Percentiles rank a stretch among this genome's conserved stretches.
phyloP scores from a whole-genome alignment of 495 filamentous ascomycete genomes.

The Echria macrotheca region DNA sequence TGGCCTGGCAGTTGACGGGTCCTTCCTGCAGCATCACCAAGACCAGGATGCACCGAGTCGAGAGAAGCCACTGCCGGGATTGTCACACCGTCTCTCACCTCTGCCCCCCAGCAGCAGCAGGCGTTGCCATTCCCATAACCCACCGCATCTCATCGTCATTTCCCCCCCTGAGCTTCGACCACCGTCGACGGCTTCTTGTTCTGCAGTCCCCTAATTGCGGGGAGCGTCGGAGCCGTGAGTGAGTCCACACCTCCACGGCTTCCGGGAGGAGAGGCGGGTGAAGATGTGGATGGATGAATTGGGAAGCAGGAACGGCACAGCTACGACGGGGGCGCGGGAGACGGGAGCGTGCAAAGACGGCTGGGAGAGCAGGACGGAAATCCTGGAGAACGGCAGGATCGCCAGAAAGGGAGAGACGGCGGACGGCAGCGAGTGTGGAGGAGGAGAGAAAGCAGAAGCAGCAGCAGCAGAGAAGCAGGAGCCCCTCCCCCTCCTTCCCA shows the following conservation, averaged over 20 bases:
- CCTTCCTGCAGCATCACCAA: constrained; percentile 10
- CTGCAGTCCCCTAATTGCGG: too few species aligned
- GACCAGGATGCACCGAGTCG: not conserved
- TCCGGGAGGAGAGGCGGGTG: too few species aligned
- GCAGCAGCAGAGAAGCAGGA: not conserved
- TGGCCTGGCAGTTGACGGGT: constrained; percentile 10
- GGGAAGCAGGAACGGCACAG: constrained; percentile 9
- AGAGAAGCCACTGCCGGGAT: not conserved
- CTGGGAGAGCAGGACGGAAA: not conserved
- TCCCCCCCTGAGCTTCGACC: too few species aligned
- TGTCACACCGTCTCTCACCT: constrained; percentile 1
- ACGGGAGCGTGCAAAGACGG: constrained; percentile 6
- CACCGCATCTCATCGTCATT: too few species aligned
- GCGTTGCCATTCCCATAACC: too few species aligned
- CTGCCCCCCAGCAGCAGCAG: not conserved
- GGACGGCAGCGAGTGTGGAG: too few species aligned
- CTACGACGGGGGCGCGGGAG: not conserved
- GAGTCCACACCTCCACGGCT: too few species aligned
- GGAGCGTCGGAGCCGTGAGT: too few species aligned
- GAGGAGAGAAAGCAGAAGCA: too few species aligned
- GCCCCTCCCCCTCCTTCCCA: not conserved
- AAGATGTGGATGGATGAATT: constrained; percentile 15
- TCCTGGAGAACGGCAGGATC: constrained; percentile 5
- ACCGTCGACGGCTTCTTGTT: too few species aligned
- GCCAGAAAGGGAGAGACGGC: too few species aligned